Evolutionary conservation across 2,329 filamentous ascomycete genomes (phyloP), one percentile per base, ranked within the genome.

Genomic region (Samsoniella hepiali): DNA sequence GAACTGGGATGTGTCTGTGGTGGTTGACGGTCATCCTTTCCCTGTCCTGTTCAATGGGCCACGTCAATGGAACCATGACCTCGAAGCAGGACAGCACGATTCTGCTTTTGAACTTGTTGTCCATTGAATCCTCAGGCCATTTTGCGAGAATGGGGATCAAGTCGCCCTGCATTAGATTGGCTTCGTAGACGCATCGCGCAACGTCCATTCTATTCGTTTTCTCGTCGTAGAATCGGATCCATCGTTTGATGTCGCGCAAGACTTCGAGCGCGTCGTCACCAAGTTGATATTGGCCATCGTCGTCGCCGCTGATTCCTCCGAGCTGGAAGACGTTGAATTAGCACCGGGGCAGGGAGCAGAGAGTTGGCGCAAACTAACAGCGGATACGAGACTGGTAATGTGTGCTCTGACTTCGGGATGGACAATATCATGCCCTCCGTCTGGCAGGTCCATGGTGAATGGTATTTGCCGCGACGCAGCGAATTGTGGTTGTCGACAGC

Each of bases 121-220:
- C 87, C 64, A 84, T 85, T 3, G 84, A 85, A 66, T 86, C 88
- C 67, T 91, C 89, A 60, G 89, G 85, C 91, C 91, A 97, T 65
- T 87, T 80, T 10, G 91, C 88, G 29, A 99, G 82, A 67, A 99
- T 98, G 62, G 94, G 92, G 63, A 98, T 81, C 63, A 99, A 78
- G 75, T 99, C 95, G 58, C 91, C 91, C 72, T 89, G 89, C 63
- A 98, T 86, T n/a, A 99, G 77, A 72, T 97, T 97, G 51, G 93
- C 90, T 75, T 98, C 93, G 72, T 92, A 89, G 68, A 98, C 82
- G 74, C 93, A 97, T 77, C 95, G 85, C 65, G 94, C 93, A 65
- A 99, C 95, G 73, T 99, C 95, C 82, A 96, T 90, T 68, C 94
- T 89, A 73, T 97, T 96, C 67, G 89, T 87, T 74, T 96, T 96